Percentiles rank a stretch among this genome's conserved stretches.
Conservation (phyloP, 495 filamentous ascomycete genomes). For the Astrothelium macrocarpum region DNA sequence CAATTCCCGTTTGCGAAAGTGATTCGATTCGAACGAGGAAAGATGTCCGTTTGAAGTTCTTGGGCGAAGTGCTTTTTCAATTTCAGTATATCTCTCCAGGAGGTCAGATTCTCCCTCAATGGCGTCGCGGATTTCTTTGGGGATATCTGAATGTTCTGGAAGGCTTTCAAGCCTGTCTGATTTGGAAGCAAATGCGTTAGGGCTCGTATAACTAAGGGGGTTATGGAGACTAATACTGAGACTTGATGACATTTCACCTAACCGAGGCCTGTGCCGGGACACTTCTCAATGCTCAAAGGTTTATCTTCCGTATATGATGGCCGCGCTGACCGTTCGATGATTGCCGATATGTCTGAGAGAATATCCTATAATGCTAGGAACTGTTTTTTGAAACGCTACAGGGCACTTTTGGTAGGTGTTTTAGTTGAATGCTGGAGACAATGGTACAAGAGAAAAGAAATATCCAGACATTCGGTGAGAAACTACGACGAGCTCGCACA, state of each 20-base stretch:
- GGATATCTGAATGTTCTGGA: not conserved
- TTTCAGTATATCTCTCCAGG: not conserved
- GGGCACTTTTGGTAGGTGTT: too few relatives aligned
- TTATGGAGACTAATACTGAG: too few relatives aligned
- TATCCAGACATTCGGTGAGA: too few relatives aligned
- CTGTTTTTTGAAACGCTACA: too few relatives aligned
- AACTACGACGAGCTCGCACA: too few relatives aligned
- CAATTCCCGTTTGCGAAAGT: not conserved
- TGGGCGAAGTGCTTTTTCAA: not conserved
- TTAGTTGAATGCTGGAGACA: too few relatives aligned
- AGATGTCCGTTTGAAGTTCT: not conserved
- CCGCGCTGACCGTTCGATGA: too few relatives aligned
- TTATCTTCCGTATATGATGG: too few relatives aligned
- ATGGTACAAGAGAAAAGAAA: too few relatives aligned
- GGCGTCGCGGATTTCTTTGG: not conserved
- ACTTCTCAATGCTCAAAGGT: too few relatives aligned
- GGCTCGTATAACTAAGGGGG: not conserved
- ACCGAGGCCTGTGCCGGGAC: not conserved
- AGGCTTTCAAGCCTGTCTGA: not conserved
- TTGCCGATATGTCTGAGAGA: too few relatives aligned
- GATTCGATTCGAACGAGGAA: not conserved
- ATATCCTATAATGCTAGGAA: too few relatives aligned
- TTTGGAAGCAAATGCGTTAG: not conserved
- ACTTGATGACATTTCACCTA: not conserved
- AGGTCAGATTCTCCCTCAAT: not conserved